A percentile compares a stretch with the other conserved stretches of the same genome.
Conservation (phyloP, 257 asterid genomes). For the Scutellaria baicalensis region DNA sequence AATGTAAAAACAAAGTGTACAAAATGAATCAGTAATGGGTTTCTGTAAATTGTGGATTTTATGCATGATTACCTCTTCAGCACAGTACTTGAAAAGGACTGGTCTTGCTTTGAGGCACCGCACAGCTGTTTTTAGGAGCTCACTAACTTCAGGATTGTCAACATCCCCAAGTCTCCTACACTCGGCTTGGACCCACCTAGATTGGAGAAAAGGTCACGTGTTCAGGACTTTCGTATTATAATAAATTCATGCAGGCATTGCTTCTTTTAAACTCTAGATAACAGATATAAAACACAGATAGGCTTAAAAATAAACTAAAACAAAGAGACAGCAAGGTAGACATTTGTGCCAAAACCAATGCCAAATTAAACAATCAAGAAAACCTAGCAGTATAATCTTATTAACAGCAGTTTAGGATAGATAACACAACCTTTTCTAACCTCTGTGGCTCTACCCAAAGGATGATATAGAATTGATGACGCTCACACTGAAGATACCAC, state of each 20-base stretch:
- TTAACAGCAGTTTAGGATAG: too few species aligned
- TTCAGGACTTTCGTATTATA: neutral
- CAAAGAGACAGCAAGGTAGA: too few species aligned
- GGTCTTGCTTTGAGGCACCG: constrained; percentile 94
- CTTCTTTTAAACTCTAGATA: neutral
- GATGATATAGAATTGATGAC: too few species aligned
- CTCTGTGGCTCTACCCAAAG: too few species aligned
- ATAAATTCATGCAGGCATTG: neutral
- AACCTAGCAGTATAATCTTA: too few species aligned
- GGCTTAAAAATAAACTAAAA: too few species aligned
- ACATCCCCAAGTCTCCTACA: constrained; percentile 88
- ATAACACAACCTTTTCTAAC: too few species aligned
- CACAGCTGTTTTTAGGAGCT: constrained; percentile 84
- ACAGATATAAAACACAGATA: too few species aligned
- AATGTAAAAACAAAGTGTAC: constrained; percentile 7
- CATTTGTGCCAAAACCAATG: too few species aligned
- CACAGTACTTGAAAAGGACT: constrained; percentile 93
- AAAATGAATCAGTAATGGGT: neutral
- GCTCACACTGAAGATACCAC: too few species aligned
- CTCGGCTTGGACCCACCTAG: constrained; percentile 98
- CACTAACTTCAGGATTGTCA: constrained; percentile 96
- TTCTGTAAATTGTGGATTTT: constrained; percentile 9
- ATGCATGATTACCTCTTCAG: constrained; percentile 72
- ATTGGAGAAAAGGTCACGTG: constrained; percentile 6
- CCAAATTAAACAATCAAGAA: too few species aligned